phyloP scores from a whole-genome alignment of 805 yeast genomes.

The Zygosaccharomyces pseudorouxii region DNA sequence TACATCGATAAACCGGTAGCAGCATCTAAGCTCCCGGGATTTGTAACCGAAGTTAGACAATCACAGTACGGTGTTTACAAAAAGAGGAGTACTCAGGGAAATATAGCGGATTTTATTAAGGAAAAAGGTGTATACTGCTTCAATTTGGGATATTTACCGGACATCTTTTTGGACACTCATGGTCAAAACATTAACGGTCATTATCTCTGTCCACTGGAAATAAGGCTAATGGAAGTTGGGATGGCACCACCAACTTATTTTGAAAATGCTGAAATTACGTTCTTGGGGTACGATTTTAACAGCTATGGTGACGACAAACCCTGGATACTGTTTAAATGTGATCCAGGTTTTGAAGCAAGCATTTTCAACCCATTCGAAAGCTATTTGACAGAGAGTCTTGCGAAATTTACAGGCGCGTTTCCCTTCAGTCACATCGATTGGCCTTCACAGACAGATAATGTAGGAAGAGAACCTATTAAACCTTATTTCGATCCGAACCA shows the following conservation, averaged over 20 bases:
- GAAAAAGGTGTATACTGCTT: constrained; percentile 23
- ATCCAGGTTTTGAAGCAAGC: constrained; percentile 7
- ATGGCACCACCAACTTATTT: constrained; percentile 28
- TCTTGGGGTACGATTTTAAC: constrained; percentile 24
- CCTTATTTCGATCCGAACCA: constrained; percentile 6
- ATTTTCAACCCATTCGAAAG: constrained; percentile 15
- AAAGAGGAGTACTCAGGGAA: constrained; percentile 13
- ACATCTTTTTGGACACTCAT: not conserved
- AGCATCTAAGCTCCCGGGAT: constrained; percentile 12
- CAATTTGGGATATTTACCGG: constrained; percentile 18
- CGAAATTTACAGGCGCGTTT: constrained; percentile 9
- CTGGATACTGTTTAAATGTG: constrained; percentile 20
- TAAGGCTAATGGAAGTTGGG: constrained; percentile 14
- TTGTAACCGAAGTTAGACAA: constrained; percentile 17
- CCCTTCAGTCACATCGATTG: constrained; percentile 1
- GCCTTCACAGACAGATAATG: not conserved
- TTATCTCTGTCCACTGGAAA: constrained; percentile 24
- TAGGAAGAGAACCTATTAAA: not conserved
- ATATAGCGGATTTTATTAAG: constrained; percentile 20
- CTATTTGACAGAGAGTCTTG: constrained; percentile 9
- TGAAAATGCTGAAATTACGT: constrained; percentile 24
- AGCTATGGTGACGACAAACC: constrained; percentile 9
- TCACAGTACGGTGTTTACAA: constrained; percentile 12
- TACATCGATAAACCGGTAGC: constrained; percentile 13
- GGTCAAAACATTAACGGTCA: constrained; percentile 7